Base-by-base conservation (phyloP, 345 rosid species). In the Heritiera littoralis region DNA sequence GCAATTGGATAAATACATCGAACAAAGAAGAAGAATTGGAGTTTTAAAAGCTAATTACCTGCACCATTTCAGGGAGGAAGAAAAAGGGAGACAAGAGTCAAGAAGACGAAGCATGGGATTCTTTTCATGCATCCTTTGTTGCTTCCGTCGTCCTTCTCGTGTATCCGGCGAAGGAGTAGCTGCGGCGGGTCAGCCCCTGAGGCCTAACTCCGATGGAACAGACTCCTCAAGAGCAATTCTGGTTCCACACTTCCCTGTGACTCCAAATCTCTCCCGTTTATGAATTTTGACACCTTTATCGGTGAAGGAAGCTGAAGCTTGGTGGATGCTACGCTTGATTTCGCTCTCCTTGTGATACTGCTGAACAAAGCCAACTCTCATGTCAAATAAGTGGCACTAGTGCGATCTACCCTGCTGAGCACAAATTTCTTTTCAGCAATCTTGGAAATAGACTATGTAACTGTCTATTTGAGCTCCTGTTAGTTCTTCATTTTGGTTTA, bases 101-200 rank as follows among this genome's bases (percentile, higher is more conserved):
- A 35, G 38, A 35, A 2, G 8, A 55, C n/a, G 7, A 58, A 23
- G 8, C 40, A 83, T 81, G 83, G 80, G 86, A 32, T 73, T 83
- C n/a, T 74, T 80, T 56, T 82, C 85, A 43, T 84, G 79, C 55
- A n/a, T 86, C 35, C 78, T 82, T 38, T 78, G 85, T 84, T 84
- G 83, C 75, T 70, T 69, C 35, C n/a, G 6, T 20, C 45, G 58
- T 15, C 79, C 52, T 23, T 9, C 58, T 76, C 76, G 48, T 7
- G 55, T n/a, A 1, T 66, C 69, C 3, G 12, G 28, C 11, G 20
- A 17, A 5, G 72, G 1, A 9, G 76, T 4, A 59, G 63, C 52
- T 18, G 49, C 9, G 63, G 48, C 23, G 30, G 3, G 14, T 66
- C 80, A 28, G 75, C 76, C 79, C 38, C 54, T 28, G 41, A 77